phyloP scores from a whole-genome alignment of 495 filamentous ascomycete genomes.

The Thozetella sp. region DNA sequence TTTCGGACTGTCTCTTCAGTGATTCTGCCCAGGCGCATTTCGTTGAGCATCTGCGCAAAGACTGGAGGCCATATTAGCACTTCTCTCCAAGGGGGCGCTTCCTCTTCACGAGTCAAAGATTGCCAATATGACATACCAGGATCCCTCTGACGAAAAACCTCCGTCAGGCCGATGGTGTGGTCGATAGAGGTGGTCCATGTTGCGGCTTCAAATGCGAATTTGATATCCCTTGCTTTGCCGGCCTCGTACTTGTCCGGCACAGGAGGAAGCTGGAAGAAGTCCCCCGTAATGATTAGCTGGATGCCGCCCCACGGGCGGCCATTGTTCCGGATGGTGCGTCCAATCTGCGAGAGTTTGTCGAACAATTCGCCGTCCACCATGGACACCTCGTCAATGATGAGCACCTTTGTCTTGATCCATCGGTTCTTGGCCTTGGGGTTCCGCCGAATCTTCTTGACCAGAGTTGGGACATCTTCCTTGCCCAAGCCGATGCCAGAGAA shows the following conservation, averaged over 20 bases:
- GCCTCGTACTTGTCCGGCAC: conserved; percentile 67
- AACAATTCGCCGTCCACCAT: conserved; percentile 99
- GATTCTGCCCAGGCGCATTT: conserved; percentile 90
- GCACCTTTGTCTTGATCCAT: conserved; percentile 84
- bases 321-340: conserved; percentile 79
- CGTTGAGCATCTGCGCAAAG: conserved; percentile 94
- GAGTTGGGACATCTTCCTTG: conserved; percentile 79
- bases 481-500: conserved; percentile 95
- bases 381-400: conserved; percentile 94
- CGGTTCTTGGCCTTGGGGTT: conserved; percentile 86
- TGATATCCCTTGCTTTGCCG: conserved; percentile 62
- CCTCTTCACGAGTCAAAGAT: too few relatives aligned
- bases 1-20: conserved; percentile 65
- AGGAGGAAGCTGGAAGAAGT: conserved; percentile 96
- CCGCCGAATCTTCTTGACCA: conserved; percentile 89
- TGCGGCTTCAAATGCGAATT: conserved; percentile 89
- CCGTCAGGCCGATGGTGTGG: conserved; percentile 93
- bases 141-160: conserved; percentile 95
- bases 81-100: too few relatives aligned
- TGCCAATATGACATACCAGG: too few relatives aligned
- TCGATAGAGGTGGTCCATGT: conserved; percentile 92
- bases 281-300: conserved; percentile 92
- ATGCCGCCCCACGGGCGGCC: conserved; percentile 94
- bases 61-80: too few relatives aligned
- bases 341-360: conserved; percentile 91